Evolutionary conservation across 345 rosid genomes (phyloP).

Genomic region (Kernera saxatilis): DNA sequence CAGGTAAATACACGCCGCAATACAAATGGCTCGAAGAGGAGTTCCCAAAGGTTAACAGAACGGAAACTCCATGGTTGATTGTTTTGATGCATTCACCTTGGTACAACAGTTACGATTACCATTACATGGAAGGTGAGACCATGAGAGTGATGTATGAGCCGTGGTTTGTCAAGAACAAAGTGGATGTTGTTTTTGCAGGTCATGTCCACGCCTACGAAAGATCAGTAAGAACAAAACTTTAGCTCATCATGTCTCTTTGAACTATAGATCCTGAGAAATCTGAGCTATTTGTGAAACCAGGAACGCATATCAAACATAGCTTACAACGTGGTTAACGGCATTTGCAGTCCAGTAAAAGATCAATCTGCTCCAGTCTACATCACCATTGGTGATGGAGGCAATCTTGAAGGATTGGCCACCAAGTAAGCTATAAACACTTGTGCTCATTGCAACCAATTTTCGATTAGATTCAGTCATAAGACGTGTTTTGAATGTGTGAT

Average conservation of each 20-base stretch:
- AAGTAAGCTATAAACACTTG: constrained; percentile 38
- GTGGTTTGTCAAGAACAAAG: constrained; percentile 74
- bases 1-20: constrained; percentile 87
- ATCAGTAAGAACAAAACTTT: constrained; percentile 52
- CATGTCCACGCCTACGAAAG: constrained; percentile 95
- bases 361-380: constrained; percentile 74
- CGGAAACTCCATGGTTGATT: constrained; percentile 88
- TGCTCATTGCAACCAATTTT: neutral
- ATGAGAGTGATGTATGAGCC: constrained; percentile 91
- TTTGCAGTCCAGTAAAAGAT: constrained; percentile 52
- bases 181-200: constrained; percentile 84
- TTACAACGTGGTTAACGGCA: constrained; percentile 61
- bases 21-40: constrained; percentile 63
- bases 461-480: neutral
- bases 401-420: constrained; percentile 72
- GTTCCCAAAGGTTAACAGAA: constrained; percentile 75
- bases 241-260: neutral
- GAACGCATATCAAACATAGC: constrained; percentile 78
- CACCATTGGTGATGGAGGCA: constrained; percentile 89
- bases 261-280: neutral
- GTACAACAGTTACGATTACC: constrained; percentile 92
- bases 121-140: constrained; percentile 93
- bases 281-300: constrained; percentile 31
- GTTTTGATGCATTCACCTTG: constrained; percentile 78
- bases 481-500: neutral